Evolutionary conservation across 495 filamentous ascomycete genomes (phyloP), one percentile per base, ranked within the genome.

Genomic region (Apodospora peruviana): DNA sequence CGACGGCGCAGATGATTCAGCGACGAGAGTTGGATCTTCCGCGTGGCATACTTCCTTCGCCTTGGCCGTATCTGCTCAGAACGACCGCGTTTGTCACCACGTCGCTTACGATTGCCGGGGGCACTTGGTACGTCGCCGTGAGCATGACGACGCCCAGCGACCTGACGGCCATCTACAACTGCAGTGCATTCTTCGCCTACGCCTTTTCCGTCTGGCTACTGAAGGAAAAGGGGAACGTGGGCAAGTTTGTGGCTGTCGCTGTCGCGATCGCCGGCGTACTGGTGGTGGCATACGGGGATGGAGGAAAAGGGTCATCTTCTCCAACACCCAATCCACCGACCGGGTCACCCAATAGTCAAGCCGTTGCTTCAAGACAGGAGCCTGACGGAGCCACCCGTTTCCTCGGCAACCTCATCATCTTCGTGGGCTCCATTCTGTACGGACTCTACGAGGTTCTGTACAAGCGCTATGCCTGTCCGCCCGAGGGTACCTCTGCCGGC

Each of bases 121-220:
- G 86, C n/a, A 90, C 84, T 41, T 98, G 93, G 93, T 98, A 96
- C 54, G 72, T 96, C 12, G 93, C 93, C 3, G 91, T 98, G 34
- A 86, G 87, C 63, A 72, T 95, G 77, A 98, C 93, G 0, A 93
- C 87, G 11, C 83, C 93, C 20, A 86, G 83, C 55, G 93, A 98
- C 59, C 71, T 98, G 46, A 98, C 93, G 0, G 93, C 93, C 20
- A 98, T 98, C 61, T 98, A 97, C 77, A 98, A 98, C 66, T 98
- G 93, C 75, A 95, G 88, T 42, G 91, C 93, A 40, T 98, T 98
- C 69, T 98, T 96, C 66, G 93, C 93, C 24, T 98, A 98, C 62
- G 91, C 84, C 9, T 98, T 98, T 60, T 89, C 86, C 39, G 88
- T 98, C 19, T 90, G 89, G 0, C 62, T 98, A 11, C 73, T 98